These are phyloP conservation scores for Monilinia fructigena DNA, from an alignment of 2,329 filamentous ascomycete species.

Conservation along the genomic window DNA sequence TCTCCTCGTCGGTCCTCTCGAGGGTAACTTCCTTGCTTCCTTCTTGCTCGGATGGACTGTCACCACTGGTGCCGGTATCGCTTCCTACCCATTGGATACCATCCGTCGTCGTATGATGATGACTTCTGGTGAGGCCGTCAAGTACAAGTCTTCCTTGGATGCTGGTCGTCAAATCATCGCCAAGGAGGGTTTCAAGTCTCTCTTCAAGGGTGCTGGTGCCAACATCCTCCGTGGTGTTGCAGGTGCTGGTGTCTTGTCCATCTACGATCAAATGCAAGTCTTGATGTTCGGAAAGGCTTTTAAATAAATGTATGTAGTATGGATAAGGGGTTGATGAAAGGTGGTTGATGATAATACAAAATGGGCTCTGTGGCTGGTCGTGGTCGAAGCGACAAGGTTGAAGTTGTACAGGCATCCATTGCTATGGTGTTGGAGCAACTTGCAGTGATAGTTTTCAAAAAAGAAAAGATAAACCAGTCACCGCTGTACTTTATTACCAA, in stretches of 20 bases:
- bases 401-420: constrained; percentile 41
- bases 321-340: constrained; percentile 16
- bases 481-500: constrained; percentile 44
- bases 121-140: constrained; percentile 96
- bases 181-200: constrained; percentile 96
- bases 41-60: constrained; percentile 98
- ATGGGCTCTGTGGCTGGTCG: constrained; percentile 27
- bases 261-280: constrained; percentile 99
- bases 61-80: constrained; percentile 99
- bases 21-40: constrained; percentile 99
- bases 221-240: constrained; percentile 99
- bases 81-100: constrained; percentile 99
- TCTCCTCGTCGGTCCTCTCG: constrained; percentile 83
- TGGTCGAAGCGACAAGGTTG: constrained; percentile 34
- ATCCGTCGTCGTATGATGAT: constrained; percentile 99
- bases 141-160: constrained; percentile 97
- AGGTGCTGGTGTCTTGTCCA: constrained; percentile 99
- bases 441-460: constrained; percentile 35
- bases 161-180: constrained; percentile 95
- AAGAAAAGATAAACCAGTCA: constrained; percentile 28
- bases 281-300: constrained; percentile 99
- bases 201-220: constrained; percentile 99
- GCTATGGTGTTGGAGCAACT: constrained; percentile 41
- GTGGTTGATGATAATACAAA: constrained; percentile 24
- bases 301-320: constrained; percentile 56